Percentiles rank a stretch among this genome's conserved stretches.
These are phyloP conservation scores for Ceratopteris richardii DNA, from an alignment of 75 land plant species.

Conservation along the genomic window DNA sequence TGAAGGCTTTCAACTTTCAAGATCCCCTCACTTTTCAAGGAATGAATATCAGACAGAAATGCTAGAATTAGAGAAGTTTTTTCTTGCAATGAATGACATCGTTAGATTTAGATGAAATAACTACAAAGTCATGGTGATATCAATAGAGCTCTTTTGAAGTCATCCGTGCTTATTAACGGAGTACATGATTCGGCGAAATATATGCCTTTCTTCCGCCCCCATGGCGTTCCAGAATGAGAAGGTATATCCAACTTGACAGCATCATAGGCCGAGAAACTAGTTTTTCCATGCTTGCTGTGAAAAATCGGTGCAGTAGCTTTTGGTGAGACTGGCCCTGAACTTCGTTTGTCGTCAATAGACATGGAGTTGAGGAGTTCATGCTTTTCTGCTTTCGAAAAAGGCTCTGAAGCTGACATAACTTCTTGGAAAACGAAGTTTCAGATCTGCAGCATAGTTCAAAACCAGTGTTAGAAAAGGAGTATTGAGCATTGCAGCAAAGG, in stretches of 20 bases:
- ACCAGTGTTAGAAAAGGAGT: too few relatives aligned
- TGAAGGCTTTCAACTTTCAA: too few relatives aligned
- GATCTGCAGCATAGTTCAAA: too few relatives aligned
- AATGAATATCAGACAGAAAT: too few relatives aligned
- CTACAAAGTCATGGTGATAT: too few relatives aligned
- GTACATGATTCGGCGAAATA: not conserved
- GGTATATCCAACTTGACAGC: slow-evolving; percentile 22
- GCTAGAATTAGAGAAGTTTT: too few relatives aligned
- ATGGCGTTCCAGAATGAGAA: slow-evolving; percentile 41
- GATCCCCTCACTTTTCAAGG: too few relatives aligned
- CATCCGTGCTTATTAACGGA: too few relatives aligned
- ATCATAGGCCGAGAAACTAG: slow-evolving; percentile 13
- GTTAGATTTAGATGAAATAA: too few relatives aligned
- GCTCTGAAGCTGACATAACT: slow-evolving; percentile 33
- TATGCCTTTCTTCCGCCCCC: slow-evolving; percentile 56
- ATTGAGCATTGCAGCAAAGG: too few relatives aligned
- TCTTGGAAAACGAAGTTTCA: not conserved
- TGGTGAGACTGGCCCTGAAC: slow-evolving; percentile 10
- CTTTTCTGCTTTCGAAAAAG: slow-evolving; percentile 45
- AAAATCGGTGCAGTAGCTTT: slow-evolving; percentile 6
- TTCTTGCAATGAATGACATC: too few relatives aligned
- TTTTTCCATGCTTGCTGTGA: slow-evolving; percentile 19
- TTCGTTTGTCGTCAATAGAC: slow-evolving; percentile 26
- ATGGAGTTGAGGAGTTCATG: slow-evolving; percentile 29
- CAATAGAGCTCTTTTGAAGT: too few relatives aligned